Evolutionary conservation across 768 basidiomycete genomes (phyloP).

Genomic region (Podaxis sp.): DNA sequence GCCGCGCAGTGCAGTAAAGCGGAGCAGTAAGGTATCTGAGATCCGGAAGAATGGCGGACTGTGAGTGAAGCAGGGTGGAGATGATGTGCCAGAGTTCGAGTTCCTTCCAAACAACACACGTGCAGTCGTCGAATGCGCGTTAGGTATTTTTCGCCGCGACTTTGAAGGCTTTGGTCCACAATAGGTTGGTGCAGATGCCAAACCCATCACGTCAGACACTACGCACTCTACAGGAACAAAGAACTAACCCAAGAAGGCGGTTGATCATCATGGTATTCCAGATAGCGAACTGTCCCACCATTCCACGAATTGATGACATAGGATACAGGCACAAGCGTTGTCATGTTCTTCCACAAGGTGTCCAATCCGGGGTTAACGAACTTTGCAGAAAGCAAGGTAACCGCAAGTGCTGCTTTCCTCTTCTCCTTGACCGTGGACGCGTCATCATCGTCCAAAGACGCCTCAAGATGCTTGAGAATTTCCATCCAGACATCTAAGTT

Average conservation of each 20-base stretch:
- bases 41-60: not conserved
- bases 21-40: not conserved
- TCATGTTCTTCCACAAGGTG: not conserved
- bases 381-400: not conserved
- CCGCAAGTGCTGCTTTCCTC: not conserved
- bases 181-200: not conserved
- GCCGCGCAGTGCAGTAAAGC: not conserved
- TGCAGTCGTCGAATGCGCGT: not conserved
- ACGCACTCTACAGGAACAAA: not conserved
- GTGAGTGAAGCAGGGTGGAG: not conserved
- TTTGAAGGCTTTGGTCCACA: not conserved
- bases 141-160: not conserved
- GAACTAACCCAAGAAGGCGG: not conserved
- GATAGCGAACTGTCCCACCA: not conserved
- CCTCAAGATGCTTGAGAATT: not conserved
- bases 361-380: not conserved
- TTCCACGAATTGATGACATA: not conserved
- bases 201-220: not conserved
- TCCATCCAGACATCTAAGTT: not conserved
- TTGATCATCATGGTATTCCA: not conserved
- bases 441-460: not conserved
- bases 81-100: not conserved
- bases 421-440: not conserved
- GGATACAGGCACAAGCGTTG: not conserved
- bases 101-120: not conserved